Base-by-base conservation (phyloP, 768 basidiomycete genomes). In the Mycena albidolilacea region DNA sequence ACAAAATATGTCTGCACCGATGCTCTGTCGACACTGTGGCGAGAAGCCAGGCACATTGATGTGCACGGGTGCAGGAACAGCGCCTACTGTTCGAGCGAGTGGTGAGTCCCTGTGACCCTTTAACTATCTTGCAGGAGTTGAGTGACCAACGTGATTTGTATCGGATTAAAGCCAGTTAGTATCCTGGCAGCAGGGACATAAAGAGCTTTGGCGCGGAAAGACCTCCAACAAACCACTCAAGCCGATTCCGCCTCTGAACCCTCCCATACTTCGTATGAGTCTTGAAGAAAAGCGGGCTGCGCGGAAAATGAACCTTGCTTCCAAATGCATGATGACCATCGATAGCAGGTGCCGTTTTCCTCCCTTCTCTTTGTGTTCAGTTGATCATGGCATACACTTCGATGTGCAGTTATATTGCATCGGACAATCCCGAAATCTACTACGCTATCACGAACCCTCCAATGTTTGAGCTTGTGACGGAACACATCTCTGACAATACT, bases 381-480 rank as follows among this genome's bases (percentile, higher is more conserved):
- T 52, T 52, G 19, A 21, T 21, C 9, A 43, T 37, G 11, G n/a
- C 41, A 23, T 9, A 15, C 30, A 23, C 5, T 41, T 46, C 12
- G 12, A n/a, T 7, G 30, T 43, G 23, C 44, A 69, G 60, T 10
- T 69, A 63, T 62, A 8, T 63, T 23, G 39, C 38, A 43, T 63
- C 60, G 6, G 23, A 54, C 14, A 46, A 69, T 35, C 57, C 55
- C 55, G 57, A 60, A 6, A 23, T 58, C 3, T 69, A 69, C 39
- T 62, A 54, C 41, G 68, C 68, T 14, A 35, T 69, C 23, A 50
- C 61, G 17, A 43, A 69, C 52, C 50, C 68, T 39, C 61, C 67
- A 37, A 21, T 30, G 15, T n/a, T 69, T 11, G 67, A 69, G 61
- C 41, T 63, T 23, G 61, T 69, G 23, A n/a, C 50, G 14, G 68